Evolutionary conservation across 2,329 filamentous ascomycete genomes (phyloP), one percentile per base, ranked within the genome.

Genomic region (Dactylellina leptospora): DNA sequence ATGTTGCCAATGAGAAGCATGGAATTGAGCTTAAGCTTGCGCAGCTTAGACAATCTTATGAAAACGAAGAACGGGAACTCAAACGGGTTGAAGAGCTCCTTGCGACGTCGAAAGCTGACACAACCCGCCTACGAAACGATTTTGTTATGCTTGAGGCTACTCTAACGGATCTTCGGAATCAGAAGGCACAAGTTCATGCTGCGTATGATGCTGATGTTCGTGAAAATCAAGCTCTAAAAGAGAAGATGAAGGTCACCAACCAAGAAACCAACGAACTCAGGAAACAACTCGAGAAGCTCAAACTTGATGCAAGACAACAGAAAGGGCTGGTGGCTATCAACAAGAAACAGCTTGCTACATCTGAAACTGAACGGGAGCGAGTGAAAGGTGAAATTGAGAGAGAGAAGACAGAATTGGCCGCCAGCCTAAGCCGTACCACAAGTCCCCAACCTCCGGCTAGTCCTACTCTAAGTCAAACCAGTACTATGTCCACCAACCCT

Each of bases 261-360:
- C 84, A 86, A 10, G 92, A 96, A 80, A 88, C 96, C 76, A 85
- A 87, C 16, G 89, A 92, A 80, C 82, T 97, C 40, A 96, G 92
- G 80, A 92, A 93, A 28, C 89, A 93, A 75, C 87, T 99, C 56
- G 95, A 99, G 79, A 97, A 97, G 83, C 85, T 96, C 76, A 92
- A 90, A 79, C 91, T 90, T 10, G 92, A 97, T 76, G 92, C 92
- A 23, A 88, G 95, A 42, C 95, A 97, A 80, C 93, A 97, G 78
- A 97, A 96, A 82, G 95, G 95, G 16, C 84, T 97, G 75, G 93
- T 96, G 27, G 93, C 95, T 44, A 99, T 99, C 82, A 97, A 97
- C 82, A 97, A 96, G 84, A 99, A 99, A 82, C 95, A 99, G 81
- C 83, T 97, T 71, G 87, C 89, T 33, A 97, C 93, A 0, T 91